Percentiles rank a stretch among this genome's conserved stretches.
These are phyloP conservation scores for Ceratocystis albifundus DNA, from an alignment of 2,329 filamentous ascomycete species.

Conservation along the genomic window DNA sequence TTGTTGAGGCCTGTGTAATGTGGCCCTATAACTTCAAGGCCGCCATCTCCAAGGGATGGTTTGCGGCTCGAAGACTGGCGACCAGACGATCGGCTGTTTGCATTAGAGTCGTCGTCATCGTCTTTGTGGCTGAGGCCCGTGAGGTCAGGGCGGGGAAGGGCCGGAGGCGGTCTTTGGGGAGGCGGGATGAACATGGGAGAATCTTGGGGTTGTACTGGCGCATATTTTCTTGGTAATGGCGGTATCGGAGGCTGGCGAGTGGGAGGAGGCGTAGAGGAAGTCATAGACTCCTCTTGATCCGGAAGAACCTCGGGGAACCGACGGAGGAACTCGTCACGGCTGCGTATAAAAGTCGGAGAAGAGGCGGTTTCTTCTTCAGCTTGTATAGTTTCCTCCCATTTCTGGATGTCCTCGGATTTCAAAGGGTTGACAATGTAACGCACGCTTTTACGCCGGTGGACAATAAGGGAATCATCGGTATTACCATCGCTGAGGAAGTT, in stretches of 20 bases:
- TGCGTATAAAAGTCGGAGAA: constrained; percentile 48
- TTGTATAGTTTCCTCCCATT: constrained; percentile 66
- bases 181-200: constrained; percentile 20
- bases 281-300: constrained; percentile 47
- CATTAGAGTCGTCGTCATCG: constrained; percentile 4
- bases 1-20: constrained; percentile 59
- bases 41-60: constrained; percentile 27
- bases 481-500: constrained; percentile 11
- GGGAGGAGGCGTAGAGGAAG: constrained; percentile 30
- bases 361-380: constrained; percentile 47
- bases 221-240: not conserved
- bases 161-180: constrained; percentile 33
- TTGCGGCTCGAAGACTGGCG: constrained; percentile 26
- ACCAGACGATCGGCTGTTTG: constrained; percentile 29
- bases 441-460: constrained; percentile 30
- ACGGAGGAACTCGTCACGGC: constrained; percentile 72
- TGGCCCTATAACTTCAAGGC: constrained; percentile 31
- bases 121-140: constrained; percentile 21
- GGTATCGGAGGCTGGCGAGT: not conserved
- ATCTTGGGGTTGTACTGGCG: not conserved
- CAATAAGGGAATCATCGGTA: not conserved
- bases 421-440: constrained; percentile 53
- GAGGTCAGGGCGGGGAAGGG: constrained; percentile 65
- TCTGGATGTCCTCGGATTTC: constrained; percentile 66
- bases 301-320: constrained; percentile 63